These are phyloP conservation scores for Sporobolus alterniflorus DNA, from an alignment of 202 grass and related monocot genomes.

Conservation along the genomic window DNA sequence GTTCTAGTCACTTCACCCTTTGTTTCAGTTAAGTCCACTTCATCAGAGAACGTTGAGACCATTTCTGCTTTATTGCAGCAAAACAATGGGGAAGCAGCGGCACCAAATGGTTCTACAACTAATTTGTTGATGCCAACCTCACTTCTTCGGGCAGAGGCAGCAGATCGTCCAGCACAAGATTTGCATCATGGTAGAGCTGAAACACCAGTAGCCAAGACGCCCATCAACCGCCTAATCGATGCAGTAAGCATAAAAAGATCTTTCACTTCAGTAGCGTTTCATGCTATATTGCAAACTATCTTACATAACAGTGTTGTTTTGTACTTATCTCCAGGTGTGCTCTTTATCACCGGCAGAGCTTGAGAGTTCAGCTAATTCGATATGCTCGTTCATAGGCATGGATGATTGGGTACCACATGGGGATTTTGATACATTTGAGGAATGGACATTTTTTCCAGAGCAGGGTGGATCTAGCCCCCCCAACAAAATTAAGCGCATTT, in stretches of 20 bases:
- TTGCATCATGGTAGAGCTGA: background rate
- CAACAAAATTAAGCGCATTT: slow-evolving; percentile 26
- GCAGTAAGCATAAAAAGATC: slow-evolving; percentile 20
- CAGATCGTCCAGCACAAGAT: background rate
- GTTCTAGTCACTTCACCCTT: background rate
- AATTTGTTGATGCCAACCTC: background rate
- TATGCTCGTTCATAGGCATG: slow-evolving; percentile 1
- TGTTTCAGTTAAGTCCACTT: background rate
- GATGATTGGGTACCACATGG: background rate
- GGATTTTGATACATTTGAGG: background rate
- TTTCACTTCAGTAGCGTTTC: background rate
- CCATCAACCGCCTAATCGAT: slow-evolving; percentile 21
- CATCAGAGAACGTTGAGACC: background rate
- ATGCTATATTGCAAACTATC: background rate
- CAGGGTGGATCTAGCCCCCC: background rate
- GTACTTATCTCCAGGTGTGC: slow-evolving; percentile 30
- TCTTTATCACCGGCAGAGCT: slow-evolving; percentile 26
- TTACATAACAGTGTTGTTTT: background rate
- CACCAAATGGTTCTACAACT: background rate
- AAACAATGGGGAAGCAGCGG: background rate
- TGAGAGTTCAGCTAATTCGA: background rate
- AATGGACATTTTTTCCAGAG: background rate
- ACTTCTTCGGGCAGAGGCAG: background rate
- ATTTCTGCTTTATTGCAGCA: slow-evolving; percentile 21
- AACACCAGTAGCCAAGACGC: slow-evolving; percentile 6